Conservation (phyloP, 2,329 filamentous ascomycete genomes). For the Calonectria crousiana region DNA sequence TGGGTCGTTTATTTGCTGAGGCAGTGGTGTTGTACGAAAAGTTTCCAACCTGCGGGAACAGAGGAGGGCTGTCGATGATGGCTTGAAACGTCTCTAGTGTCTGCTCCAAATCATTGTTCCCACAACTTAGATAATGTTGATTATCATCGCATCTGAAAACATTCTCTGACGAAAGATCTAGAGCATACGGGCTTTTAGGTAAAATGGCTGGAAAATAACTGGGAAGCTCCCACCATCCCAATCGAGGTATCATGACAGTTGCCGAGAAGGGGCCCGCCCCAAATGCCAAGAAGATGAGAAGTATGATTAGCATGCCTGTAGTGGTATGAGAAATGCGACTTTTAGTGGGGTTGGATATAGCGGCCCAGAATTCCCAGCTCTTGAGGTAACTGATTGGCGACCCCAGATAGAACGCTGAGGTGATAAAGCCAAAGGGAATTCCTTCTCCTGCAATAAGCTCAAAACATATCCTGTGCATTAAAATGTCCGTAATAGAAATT, state of each 20-base stretch:
- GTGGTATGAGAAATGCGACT: not conserved
- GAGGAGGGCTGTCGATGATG: not conserved
- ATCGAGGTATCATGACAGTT: conserved; percentile 24
- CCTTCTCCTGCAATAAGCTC: not conserved
- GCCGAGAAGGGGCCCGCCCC: conserved; percentile 18
- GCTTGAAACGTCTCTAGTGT: not conserved
- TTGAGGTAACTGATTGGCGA: conserved; percentile 10
- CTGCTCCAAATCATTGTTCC: not conserved
- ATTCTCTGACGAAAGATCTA: not conserved
- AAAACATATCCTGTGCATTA: conserved; percentile 1
- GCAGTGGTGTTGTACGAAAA: not conserved
- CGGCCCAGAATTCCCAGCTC: conserved; percentile 16
- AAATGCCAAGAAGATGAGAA: not conserved
- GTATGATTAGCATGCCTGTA: not conserved
- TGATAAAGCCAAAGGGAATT: conserved; percentile 12
- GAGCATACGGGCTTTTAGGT: not conserved
- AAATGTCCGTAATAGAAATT: conserved; percentile 2
- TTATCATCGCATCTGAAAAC: not conserved
- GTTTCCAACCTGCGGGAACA: not conserved
- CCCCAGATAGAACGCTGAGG: conserved; percentile 14
- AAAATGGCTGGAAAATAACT: not conserved
- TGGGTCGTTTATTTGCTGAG: not conserved
- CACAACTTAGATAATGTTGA: not conserved
- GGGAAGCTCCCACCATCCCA: conserved; percentile 6
- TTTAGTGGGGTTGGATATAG: not conserved